Conservation (phyloP, 805 yeast genomes). For the Danielozyma ontarioensis region DNA sequence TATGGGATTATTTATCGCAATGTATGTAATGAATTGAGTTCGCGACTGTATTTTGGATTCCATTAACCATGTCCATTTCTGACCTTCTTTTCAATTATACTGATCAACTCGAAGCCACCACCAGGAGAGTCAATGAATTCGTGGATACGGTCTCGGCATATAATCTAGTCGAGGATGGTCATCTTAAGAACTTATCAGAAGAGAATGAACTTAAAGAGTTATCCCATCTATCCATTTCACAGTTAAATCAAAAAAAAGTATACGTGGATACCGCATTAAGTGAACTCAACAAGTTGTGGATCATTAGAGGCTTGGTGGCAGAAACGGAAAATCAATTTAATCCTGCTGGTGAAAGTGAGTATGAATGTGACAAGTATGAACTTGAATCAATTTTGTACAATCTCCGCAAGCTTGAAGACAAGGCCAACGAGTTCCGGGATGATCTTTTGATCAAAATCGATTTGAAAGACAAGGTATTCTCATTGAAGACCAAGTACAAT, state of each 20-base stretch:
- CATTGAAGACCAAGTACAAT: neutral
- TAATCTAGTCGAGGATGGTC: conserved; percentile 14
- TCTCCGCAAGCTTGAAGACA: conserved; percentile 13
- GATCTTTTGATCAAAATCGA: conserved; percentile 8
- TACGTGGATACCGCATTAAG: conserved; percentile 5
- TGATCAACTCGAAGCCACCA: too few relatives aligned
- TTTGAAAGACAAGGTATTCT: conserved; percentile 4
- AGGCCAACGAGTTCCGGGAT: conserved; percentile 9
- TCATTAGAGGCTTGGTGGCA: conserved; percentile 18
- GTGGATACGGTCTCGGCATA: conserved; percentile 9
- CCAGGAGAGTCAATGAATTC: too few relatives aligned
- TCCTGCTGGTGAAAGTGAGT: conserved; percentile 3
- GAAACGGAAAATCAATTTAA: conserved; percentile 16
- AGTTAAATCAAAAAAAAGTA: conserved; percentile 9
- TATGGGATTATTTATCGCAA: too few relatives aligned
- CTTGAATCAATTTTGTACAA: conserved; percentile 13
- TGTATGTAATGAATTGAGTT: too few relatives aligned
- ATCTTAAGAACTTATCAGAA: too few relatives aligned
- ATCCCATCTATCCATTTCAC: conserved; percentile 6
- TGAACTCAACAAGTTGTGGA: conserved; percentile 21
- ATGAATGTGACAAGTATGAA: conserved; percentile 10
- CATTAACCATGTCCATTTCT: too few relatives aligned
- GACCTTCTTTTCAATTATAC: too few relatives aligned
- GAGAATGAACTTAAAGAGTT: too few relatives aligned
- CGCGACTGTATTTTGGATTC: too few relatives aligned